Evolutionary conservation across 129 eudicot genomes (phyloP), one percentile per base, ranked within the genome.

Genomic region (Chrysanthemum seticuspe): DNA sequence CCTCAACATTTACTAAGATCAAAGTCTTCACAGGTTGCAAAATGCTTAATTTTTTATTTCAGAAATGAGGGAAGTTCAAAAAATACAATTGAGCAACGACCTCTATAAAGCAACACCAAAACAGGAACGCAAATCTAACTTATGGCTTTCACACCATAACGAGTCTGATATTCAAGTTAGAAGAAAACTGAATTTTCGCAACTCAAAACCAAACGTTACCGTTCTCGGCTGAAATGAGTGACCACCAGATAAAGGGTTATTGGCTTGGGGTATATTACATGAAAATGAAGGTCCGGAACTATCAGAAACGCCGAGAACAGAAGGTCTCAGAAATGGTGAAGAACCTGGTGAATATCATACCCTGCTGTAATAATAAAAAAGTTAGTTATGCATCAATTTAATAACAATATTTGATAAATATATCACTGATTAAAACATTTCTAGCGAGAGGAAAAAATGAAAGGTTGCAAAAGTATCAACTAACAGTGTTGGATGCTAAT

Each of bases 201-300:
- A 65, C 60, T 56, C 34, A 34, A 49, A n/a, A 34, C 23, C 13
- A 55, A 52, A 45, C 55, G 73, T 69, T 77, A 86, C 83, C 78
- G 13, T 83, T 73, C 77, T 74, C n/a, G 82, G 40, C 31, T 79
- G 84, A 34, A 75, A 77, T 61, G 60, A 48, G 68, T 74, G 88
- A n/a, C 83, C 72, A 80, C 85, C 59, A 29, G 83, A 56, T 36
- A 72, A 44, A 50, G 76, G 49, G 19, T n/a, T 51, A 23, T 70
- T 72, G 15, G 80, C 51, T 54, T 77, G 80, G 49, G 79, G 74
- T 68, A 81, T 69, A 75, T 76, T 86, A 65, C 78, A 86, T 57
- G 88, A 86, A 70, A 83, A 83, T 21, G 86, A 78, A 53, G 82
- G 79, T 67, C 74, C 72, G 8, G 72, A 58, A 74, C 59, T 73